These are phyloP conservation scores for Candida coquimbonensis DNA, from an alignment of 805 yeast genomes.

Conservation along the genomic window DNA sequence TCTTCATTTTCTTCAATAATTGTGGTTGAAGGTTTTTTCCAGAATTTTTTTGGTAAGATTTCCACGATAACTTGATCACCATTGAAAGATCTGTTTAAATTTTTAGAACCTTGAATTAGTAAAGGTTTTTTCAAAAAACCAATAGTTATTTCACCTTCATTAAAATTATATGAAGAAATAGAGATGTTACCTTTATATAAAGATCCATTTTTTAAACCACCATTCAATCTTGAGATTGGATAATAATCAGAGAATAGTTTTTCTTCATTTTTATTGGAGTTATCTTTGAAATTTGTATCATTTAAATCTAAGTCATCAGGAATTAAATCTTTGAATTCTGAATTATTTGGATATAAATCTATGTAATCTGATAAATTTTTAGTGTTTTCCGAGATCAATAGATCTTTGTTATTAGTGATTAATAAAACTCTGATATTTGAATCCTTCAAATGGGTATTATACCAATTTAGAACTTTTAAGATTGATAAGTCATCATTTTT, in stretches of 20 bases:
- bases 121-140: conserved; percentile 75
- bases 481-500: conserved; percentile 76
- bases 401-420: conserved; percentile 60
- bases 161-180: conserved; percentile 77
- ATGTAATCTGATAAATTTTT: conserved; percentile 55
- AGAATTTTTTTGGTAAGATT: conserved; percentile 72
- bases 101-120: conserved; percentile 73
- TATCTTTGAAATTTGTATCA: conserved; percentile 24
- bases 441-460: conserved; percentile 50
- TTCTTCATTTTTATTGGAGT: conserved; percentile 16
- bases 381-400: conserved; percentile 41
- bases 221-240: conserved; percentile 74
- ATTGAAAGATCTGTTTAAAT: conserved; percentile 83
- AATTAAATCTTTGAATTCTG: conserved; percentile 70
- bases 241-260: conserved; percentile 67
- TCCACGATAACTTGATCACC: conserved; percentile 92
- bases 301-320: conserved; percentile 38
- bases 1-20: conserved; percentile 48
- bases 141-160: conserved; percentile 77
- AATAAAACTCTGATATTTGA: conserved; percentile 41
- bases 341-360: conserved; percentile 58
- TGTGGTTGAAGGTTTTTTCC: conserved; percentile 81
- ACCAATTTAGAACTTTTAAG: conserved; percentile 69
- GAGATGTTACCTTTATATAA: conserved; percentile 79
- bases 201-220: conserved; percentile 84